phyloP scores from a whole-genome alignment of 78 protist species.

The Isochrysis galbana region DNA sequence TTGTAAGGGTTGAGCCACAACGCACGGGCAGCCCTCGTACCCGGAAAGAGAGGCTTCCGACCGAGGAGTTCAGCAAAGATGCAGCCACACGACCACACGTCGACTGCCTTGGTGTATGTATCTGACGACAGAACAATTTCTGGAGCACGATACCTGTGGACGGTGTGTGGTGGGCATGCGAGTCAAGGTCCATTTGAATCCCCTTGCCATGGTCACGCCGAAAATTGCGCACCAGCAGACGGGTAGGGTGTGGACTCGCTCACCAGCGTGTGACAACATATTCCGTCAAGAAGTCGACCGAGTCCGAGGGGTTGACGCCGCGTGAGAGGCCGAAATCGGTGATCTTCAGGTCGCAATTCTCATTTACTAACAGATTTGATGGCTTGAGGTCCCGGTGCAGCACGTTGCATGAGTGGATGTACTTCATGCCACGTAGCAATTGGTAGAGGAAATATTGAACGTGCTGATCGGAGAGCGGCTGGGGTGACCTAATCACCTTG shows the following conservation, averaged over 20 bases:
- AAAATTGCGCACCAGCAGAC: not conserved
- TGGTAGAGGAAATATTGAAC: slow-evolving; percentile 44
- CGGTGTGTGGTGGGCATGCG: not conserved
- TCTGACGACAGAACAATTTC: slow-evolving; percentile 33
- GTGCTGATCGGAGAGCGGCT: slow-evolving; percentile 35
- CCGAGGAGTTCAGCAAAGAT: slow-evolving; percentile 78
- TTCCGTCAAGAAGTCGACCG: slow-evolving; percentile 25
- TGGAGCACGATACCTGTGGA: slow-evolving; percentile 57
- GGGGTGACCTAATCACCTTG: slow-evolving; percentile 29
- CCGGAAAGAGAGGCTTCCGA: too few relatives aligned
- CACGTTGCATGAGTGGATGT: slow-evolving; percentile 33
- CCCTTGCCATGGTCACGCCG: not conserved
- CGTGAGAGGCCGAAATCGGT: slow-evolving; percentile 55
- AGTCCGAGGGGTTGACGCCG: not conserved
- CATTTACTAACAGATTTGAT: slow-evolving; percentile 45
- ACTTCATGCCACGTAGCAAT: slow-evolving; percentile 41
- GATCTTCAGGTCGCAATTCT: slow-evolving; percentile 37
- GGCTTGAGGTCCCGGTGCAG: slow-evolving; percentile 58
- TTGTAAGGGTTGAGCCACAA: too few relatives aligned
- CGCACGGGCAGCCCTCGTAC: too few relatives aligned
- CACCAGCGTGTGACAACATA: slow-evolving; percentile 58
- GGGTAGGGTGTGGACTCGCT: too few relatives aligned
- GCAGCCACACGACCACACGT: slow-evolving; percentile 84
- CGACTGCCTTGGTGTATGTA: slow-evolving; percentile 54
- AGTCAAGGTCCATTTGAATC: not conserved